A percentile compares a stretch with the other conserved stretches of the same genome.
Evolutionary conservation across 2,329 filamentous ascomycete genomes (phyloP).

Genomic region (Aureobasidium sp.): DNA sequence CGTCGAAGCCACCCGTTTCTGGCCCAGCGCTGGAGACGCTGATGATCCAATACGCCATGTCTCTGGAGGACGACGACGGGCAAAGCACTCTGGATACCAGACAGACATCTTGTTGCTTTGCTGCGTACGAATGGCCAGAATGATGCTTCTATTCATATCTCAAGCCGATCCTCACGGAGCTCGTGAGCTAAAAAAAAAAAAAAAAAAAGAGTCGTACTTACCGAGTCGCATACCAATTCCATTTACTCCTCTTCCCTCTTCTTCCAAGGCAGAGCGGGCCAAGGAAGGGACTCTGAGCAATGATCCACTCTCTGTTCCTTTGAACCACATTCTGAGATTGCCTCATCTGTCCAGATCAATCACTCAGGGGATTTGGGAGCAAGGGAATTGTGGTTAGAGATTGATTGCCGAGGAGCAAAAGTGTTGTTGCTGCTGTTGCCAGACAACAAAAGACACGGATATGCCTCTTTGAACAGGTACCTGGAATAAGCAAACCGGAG

Average conservation of each 20-base stretch:
- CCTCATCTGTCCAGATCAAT: neutral
- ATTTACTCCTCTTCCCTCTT: neutral
- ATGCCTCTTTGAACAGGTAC: neutral
- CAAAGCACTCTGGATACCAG: neutral
- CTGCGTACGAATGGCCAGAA: neutral
- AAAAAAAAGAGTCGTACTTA: neutral
- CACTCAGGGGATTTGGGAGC: neutral
- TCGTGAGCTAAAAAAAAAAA: conserved; percentile 3
- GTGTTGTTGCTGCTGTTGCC: neutral
- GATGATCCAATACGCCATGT: neutral
- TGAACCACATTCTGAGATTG: neutral
- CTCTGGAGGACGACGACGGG: neutral
- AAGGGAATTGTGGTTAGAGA: neutral
- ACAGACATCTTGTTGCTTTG: neutral
- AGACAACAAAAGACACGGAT: neutral
- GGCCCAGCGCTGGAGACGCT: neutral
- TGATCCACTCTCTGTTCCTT: neutral
- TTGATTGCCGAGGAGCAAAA: neutral
- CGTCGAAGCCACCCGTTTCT: neutral
- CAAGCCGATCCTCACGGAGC: neutral
- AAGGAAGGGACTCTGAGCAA: neutral
- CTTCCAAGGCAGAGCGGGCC: conserved; percentile 2
- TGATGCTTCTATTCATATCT: neutral
- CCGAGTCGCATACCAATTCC: neutral
- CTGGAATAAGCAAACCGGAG: neutral